Percentiles rank a stretch among this genome's conserved stretches.
Conservation (phyloP, 495 filamentous ascomycete genomes). For the Talaromyces thailandensis region DNA sequence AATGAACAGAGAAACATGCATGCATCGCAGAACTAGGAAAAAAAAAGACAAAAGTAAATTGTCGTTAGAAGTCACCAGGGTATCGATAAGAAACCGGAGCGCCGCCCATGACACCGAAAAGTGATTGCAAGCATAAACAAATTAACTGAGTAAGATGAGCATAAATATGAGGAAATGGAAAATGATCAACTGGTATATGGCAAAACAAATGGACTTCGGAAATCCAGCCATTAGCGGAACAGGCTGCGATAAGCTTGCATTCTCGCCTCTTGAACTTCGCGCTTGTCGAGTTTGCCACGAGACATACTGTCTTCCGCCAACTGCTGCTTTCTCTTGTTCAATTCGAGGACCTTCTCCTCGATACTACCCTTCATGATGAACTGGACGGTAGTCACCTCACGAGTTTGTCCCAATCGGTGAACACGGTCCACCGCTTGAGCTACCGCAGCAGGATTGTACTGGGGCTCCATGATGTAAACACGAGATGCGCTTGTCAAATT, state of each 20-base stretch:
- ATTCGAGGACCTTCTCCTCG: slow-evolving; percentile 83
- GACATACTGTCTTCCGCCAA: slow-evolving; percentile 81
- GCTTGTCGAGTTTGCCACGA: slow-evolving; percentile 57
- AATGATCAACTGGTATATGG: not conserved
- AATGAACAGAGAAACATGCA: not conserved
- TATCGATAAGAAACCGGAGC: slow-evolving; percentile 2
- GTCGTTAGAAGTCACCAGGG: slow-evolving; percentile 1
- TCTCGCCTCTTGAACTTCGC: slow-evolving; percentile 64
- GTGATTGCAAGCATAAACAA: not conserved
- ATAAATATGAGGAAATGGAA: slow-evolving; percentile 1
- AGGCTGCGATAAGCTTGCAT: slow-evolving; percentile 74
- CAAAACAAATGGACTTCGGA: not conserved
- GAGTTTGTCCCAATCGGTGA: slow-evolving; percentile 83
- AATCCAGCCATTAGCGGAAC: slow-evolving; percentile 50
- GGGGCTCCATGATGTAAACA: slow-evolving; percentile 96
- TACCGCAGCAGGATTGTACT: slow-evolving; percentile 92
- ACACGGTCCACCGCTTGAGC: slow-evolving; percentile 92
- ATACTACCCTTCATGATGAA: slow-evolving; percentile 88
- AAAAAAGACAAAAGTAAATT: not conserved
- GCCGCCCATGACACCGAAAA: slow-evolving; percentile 5
- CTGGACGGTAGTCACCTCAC: slow-evolving; percentile 68
- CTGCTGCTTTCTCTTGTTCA: slow-evolving; percentile 85
- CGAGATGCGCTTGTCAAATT: slow-evolving; percentile 80
- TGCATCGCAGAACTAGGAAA: not conserved
- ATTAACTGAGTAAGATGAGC: not conserved